These are phyloP conservation scores for Globisporangium rhizosaccharum DNA, from an alignment of 352 stramenopile species.

Conservation along the genomic window DNA sequence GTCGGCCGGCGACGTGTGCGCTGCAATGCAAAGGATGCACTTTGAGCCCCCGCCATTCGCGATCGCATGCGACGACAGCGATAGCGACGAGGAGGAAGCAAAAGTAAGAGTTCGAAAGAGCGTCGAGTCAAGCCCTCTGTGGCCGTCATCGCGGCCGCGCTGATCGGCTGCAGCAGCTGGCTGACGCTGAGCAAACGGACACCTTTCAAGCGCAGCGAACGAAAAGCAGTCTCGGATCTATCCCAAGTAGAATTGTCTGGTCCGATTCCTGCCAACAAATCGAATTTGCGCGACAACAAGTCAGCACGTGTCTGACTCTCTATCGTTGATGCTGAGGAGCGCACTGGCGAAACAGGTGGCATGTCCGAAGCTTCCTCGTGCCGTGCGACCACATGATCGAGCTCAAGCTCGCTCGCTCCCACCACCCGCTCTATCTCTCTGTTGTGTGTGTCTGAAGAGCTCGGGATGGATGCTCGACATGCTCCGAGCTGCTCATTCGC, in stretches of 20 bases:
- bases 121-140: too few species aligned
- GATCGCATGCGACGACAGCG: too few species aligned
- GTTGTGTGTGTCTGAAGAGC: not conserved
- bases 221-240: not conserved
- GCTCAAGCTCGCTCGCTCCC: not conserved
- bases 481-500: conserved; percentile 5
- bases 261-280: not conserved
- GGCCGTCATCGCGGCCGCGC: too few species aligned
- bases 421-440: not conserved
- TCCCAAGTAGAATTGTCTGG: not conserved
- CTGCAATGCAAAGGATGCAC: conserved; percentile 1
- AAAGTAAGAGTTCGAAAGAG: too few species aligned
- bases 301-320: not conserved
- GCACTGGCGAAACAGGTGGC: conserved; percentile 4
- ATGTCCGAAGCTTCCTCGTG: conserved; percentile 4
- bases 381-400: conserved; percentile 1
- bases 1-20: too few species aligned
- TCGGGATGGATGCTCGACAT: not conserved
- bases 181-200: too few species aligned
- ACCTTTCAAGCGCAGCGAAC: not conserved
- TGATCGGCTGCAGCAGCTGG: too few species aligned
- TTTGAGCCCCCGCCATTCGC: too few species aligned
- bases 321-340: not conserved
- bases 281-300: not conserved
- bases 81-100: too few species aligned